Conservation (phyloP, 306 rosid genomes). For the Canavalia gladiata region DNA sequence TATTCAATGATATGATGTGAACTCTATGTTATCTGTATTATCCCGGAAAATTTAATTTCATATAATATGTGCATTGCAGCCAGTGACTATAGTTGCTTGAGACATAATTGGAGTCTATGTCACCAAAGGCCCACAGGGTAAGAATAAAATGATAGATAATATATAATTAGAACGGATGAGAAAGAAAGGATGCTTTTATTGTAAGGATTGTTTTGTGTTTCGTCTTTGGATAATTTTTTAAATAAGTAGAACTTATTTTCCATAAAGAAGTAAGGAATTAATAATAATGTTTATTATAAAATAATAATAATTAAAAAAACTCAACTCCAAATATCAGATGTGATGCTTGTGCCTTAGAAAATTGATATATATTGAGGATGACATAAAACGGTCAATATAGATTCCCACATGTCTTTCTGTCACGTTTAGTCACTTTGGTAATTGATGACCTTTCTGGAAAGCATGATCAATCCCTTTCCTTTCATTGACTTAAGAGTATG, state of each 20-base stretch:
- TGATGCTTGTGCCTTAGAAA: no score
- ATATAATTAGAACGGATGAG: no score
- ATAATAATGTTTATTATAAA: not conserved
- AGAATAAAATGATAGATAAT: no score
- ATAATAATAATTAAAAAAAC: no score
- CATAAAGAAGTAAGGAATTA: not conserved
- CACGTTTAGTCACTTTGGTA: conserved; percentile 1
- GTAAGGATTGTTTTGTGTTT: not conserved
- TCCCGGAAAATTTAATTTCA: no score
- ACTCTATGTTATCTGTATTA: not conserved
- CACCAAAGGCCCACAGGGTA: no score
- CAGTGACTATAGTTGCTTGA: not conserved
- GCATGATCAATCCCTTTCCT: conserved; percentile 12
- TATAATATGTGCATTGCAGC: no score
- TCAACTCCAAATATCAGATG: no score
- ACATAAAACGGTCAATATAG: not conserved
- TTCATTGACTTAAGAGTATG: not conserved
- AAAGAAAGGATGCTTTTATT: no score
- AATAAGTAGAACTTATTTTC: not conserved
- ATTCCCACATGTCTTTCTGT: conserved; percentile 19
- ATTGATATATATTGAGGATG: no score
- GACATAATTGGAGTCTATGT: not conserved
- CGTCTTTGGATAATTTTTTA: not conserved
- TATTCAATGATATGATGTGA: not conserved
- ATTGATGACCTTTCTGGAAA: conserved; percentile 21